Conservation (phyloP, 2,329 filamentous ascomycete species). For the Pseudogymnoascus sp. region DNA sequence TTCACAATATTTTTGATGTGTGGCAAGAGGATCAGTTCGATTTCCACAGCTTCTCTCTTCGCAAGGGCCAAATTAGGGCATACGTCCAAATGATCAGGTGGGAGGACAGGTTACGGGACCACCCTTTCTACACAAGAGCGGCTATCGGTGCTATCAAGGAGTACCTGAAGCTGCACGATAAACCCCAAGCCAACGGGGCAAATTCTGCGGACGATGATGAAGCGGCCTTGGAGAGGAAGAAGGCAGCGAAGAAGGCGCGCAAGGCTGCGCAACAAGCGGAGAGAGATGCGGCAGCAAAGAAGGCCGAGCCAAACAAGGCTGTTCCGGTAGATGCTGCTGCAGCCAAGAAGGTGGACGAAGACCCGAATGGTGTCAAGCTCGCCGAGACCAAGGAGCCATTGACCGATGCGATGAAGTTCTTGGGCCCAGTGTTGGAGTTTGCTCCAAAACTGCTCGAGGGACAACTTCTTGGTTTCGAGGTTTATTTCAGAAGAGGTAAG, state of each 20-base stretch:
- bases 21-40: slow-evolving; percentile 99
- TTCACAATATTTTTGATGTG: slow-evolving; percentile 88
- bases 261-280: slow-evolving; percentile 69
- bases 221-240: slow-evolving; percentile 66
- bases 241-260: slow-evolving; percentile 82
- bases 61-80: slow-evolving; percentile 89
- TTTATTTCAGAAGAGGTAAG: slow-evolving; percentile 77
- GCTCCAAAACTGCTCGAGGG: slow-evolving; percentile 73
- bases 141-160: slow-evolving; percentile 74
- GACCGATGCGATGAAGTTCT: slow-evolving; percentile 78
- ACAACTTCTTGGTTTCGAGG: slow-evolving; percentile 82
- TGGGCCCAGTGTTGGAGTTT: slow-evolving; percentile 72
- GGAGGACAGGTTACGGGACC: slow-evolving; percentile 85
- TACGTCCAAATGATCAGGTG: slow-evolving; percentile 95
- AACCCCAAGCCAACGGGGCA: slow-evolving; percentile 57
- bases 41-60: slow-evolving; percentile 94
- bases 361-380: slow-evolving; percentile 75
- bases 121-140: slow-evolving; percentile 84
- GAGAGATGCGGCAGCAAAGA: slow-evolving; percentile 71
- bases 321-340: slow-evolving; percentile 54
- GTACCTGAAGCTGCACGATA: slow-evolving; percentile 72
- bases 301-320: slow-evolving; percentile 73
- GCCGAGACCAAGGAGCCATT: slow-evolving; percentile 75
- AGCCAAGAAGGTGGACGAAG: slow-evolving; percentile 79
- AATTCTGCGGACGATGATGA: slow-evolving; percentile 43